Conservation (phyloP, 202 grass and related monocot genomes). For the Setaria viridis region DNA sequence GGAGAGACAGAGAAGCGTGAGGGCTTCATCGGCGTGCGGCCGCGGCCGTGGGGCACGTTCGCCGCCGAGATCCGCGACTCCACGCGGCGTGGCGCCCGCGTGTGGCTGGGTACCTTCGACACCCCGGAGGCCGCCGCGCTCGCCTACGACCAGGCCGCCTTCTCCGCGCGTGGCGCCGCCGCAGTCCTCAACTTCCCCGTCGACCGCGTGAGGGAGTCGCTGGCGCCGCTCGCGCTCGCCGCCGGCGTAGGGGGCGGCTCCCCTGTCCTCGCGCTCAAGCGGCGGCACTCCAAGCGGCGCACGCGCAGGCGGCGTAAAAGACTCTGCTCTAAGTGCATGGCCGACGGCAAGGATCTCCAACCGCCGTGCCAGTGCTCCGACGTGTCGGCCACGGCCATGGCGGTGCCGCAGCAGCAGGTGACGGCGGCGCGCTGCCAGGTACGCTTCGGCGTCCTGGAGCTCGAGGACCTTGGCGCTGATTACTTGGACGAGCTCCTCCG, state of each 20-base stretch:
- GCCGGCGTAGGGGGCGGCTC: not conserved
- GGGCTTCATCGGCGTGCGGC: not conserved
- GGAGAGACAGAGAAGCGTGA: not conserved
- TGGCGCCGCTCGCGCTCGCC: not conserved
- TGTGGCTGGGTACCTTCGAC: not conserved
- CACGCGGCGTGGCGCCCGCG: not conserved
- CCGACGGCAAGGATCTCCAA: not conserved
- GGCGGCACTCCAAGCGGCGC: not conserved
- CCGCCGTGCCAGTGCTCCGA: not conserved
- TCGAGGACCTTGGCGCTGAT: not conserved
- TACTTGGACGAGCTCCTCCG: not conserved
- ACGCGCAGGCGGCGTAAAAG: not conserved
- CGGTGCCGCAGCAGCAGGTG: not conserved
- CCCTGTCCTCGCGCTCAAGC: slow-evolving; percentile 4
- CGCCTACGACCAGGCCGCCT: not conserved
- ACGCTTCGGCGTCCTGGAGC: not conserved
- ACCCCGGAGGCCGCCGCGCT: not conserved
- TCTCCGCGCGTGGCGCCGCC: not conserved
- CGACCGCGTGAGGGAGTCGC: not conserved
- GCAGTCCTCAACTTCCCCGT: not conserved
- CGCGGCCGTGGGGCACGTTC: not conserved
- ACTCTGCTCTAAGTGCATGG: no score
- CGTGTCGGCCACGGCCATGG: not conserved
- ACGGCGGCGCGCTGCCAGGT: not conserved
- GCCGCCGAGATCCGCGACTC: not conserved